Conservation (phyloP, 495 filamentous ascomycete genomes). For the Cercophora samala region DNA sequence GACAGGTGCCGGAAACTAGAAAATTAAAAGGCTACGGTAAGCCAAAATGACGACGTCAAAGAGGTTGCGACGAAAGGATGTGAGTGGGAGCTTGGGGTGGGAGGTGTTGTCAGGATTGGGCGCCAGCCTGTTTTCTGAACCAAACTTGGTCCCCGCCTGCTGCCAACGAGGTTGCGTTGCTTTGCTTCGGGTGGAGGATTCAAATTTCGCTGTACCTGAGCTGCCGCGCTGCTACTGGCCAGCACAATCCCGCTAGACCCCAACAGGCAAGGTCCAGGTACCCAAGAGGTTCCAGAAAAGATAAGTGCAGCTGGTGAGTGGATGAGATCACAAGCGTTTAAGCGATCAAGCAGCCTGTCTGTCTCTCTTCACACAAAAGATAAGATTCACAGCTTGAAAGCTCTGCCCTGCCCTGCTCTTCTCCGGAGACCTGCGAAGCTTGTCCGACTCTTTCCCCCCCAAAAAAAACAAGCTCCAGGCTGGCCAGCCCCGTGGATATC, state of each 20-base stretch:
- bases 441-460: background rate
- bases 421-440: background rate
- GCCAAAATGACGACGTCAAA: constrained; percentile 7
- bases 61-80: background rate
- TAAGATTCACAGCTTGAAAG: background rate
- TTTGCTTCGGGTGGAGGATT: constrained; percentile 6
- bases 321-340: background rate
- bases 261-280: constrained; percentile 13
- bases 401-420: too few species aligned
- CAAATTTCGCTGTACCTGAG: constrained; percentile 9
- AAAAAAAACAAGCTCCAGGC: background rate
- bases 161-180: background rate
- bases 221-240: constrained; percentile 11
- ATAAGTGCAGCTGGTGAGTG: background rate
- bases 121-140: constrained; percentile 15
- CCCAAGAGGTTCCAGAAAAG: constrained; percentile 13
- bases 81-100: constrained; percentile 2
- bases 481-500: background rate
- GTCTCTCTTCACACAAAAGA: constrained; percentile 2
- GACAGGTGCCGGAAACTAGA: constrained; percentile 1
- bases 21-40: background rate
- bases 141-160: background rate
- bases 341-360: background rate
- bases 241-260: constrained; percentile 4
- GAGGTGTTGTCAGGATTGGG: constrained; percentile 3